Conservation (phyloP, 1,284 basidiomycete species). For the Tilletia walkeri region DNA sequence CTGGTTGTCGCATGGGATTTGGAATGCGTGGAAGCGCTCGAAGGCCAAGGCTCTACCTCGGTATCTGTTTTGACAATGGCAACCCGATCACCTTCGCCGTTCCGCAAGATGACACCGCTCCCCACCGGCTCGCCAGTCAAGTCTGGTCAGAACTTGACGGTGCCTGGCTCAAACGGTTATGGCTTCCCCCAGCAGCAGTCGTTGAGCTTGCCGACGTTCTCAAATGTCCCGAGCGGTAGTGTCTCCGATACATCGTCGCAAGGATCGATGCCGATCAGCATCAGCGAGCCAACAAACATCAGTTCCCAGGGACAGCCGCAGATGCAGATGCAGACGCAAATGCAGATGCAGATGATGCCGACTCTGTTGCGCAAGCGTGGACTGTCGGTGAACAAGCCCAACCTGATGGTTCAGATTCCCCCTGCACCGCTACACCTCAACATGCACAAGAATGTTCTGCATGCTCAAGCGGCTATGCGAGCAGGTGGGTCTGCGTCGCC, state of each 20-base stretch:
- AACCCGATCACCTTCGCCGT: constrained; percentile 28
- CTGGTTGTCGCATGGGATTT: constrained; percentile 57
- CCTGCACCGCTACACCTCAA: constrained; percentile 40
- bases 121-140: constrained; percentile 2
- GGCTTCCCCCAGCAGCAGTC: constrained; percentile 6
- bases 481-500: neutral
- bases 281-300: constrained; percentile 14
- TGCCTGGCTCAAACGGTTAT: neutral
- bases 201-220: neutral
- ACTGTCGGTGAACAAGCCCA: constrained; percentile 43
- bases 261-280: neutral
- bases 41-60: constrained; percentile 39
- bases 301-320: constrained; percentile 18
- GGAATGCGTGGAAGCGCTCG: constrained; percentile 51
- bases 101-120: constrained; percentile 17
- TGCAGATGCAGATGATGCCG: constrained; percentile 20
- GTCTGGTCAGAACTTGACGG: constrained; percentile 1
- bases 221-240: neutral
- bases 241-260: neutral
- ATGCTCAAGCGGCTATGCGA: constrained; percentile 22
- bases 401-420: constrained; percentile 45
- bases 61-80: constrained; percentile 42
- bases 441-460: constrained; percentile 28
- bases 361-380: constrained; percentile 47
- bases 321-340: too few relatives aligned